Evolutionary conservation across 1,284 basidiomycete genomes (phyloP).

Genomic region (Boletus sp.): DNA sequence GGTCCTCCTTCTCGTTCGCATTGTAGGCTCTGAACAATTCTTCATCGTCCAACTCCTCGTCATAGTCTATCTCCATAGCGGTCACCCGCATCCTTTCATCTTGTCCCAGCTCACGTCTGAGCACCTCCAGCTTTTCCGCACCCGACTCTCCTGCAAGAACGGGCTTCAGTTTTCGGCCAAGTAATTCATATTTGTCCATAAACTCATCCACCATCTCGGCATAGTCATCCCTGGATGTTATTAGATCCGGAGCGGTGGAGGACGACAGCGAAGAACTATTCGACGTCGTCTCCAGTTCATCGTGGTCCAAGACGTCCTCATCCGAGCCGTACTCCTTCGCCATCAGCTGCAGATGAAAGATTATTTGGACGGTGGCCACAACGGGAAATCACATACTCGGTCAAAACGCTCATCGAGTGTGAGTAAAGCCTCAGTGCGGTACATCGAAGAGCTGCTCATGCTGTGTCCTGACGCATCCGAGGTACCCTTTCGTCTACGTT

Average conservation of each 20-base stretch:
- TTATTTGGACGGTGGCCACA: background rate
- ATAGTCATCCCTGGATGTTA: conserved; percentile 87
- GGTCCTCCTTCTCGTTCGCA: conserved; percentile 62
- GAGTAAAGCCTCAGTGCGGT: conserved; percentile 86
- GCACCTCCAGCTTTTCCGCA: conserved; percentile 76
- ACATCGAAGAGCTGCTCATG: conserved; percentile 98
- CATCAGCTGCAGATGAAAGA: conserved; percentile 50
- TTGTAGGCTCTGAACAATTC: conserved; percentile 57
- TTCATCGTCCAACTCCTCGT: conserved; percentile 51
- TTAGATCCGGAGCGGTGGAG: conserved; percentile 72
- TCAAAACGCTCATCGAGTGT: conserved; percentile 95
- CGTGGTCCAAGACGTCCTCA: conserved; percentile 46
- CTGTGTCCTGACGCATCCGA: conserved; percentile 91
- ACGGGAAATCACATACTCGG: conserved; percentile 56
- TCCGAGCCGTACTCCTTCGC: conserved; percentile 78
- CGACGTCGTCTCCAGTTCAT: conserved; percentile 43
- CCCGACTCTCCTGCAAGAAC: conserved; percentile 72
- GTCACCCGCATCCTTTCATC: conserved; percentile 52
- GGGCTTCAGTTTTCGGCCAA: conserved; percentile 87
- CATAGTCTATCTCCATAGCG: conserved; percentile 37
- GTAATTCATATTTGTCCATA: conserved; percentile 88
- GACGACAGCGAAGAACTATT: conserved; percentile 54
- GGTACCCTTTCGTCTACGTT: conserved; percentile 72
- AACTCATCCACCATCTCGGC: conserved; percentile 94
- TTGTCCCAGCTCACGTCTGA: conserved; percentile 79